Conservation (phyloP, 108 stramenopile genomes). For the Pseudonitzschia pungens region DNA sequence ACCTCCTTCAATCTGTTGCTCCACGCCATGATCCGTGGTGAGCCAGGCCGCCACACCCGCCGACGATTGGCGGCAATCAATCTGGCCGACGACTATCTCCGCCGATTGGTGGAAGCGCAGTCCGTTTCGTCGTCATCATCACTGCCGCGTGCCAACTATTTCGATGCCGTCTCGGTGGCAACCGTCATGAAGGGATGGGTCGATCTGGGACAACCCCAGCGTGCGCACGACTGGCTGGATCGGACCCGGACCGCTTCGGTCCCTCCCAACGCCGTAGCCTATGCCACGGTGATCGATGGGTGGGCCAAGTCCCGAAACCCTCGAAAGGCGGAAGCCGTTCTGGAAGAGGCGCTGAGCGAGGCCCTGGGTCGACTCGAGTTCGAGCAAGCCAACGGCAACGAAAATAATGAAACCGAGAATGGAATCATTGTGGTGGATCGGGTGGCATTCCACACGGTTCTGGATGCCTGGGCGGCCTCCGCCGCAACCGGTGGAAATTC, state of each 20-base stretch:
- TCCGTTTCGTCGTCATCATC: not conserved
- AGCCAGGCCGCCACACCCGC: not conserved
- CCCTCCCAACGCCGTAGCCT: conserved; percentile 14
- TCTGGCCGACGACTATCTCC: conserved; percentile 27
- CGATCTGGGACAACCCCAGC: conserved; percentile 10
- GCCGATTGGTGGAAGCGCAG: conserved; percentile 19
- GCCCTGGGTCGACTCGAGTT: not conserved
- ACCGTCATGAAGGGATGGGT: conserved; percentile 38
- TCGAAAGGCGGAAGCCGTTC: not conserved
- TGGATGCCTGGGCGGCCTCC: conserved; percentile 10
- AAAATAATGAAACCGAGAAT: not conserved
- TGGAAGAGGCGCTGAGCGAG: not conserved
- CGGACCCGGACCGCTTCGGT: not conserved
- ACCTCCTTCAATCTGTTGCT: conserved; percentile 27
- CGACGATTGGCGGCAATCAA: conserved; percentile 3
- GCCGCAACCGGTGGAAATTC: not conserved
- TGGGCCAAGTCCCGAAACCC: not conserved
- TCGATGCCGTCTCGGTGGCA: conserved; percentile 23
- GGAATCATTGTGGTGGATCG: not conserved
- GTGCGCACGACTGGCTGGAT: conserved; percentile 29
- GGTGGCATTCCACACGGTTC: conserved; percentile 9
- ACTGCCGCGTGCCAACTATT: not conserved
- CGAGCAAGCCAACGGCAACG: not conserved
- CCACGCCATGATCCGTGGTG: conserved; percentile 1
- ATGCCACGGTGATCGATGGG: not conserved